These are phyloP conservation scores for Eudorina sp. DNA, from an alignment of 139 green algal genomes.

Conservation along the genomic window DNA sequence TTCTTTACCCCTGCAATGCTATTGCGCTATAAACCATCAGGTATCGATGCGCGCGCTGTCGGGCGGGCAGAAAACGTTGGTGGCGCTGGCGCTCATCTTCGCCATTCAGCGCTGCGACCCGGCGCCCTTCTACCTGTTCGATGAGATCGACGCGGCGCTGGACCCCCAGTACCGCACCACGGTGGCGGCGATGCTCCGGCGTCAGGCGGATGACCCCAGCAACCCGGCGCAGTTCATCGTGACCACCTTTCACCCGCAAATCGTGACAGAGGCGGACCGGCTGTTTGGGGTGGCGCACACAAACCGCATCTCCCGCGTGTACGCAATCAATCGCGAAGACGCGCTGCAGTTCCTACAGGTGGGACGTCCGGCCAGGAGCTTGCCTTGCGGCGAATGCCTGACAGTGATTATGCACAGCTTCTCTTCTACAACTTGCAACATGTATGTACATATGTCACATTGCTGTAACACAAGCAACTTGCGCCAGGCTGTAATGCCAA, in stretches of 20 bases:
- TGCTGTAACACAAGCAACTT: too few species aligned
- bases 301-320: conserved; percentile 77
- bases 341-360: conserved; percentile 87
- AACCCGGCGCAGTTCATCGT: conserved; percentile 96
- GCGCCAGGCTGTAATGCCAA: too few species aligned
- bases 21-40: too few species aligned
- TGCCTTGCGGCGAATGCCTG: background rate
- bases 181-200: conserved; percentile 87
- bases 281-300: conserved; percentile 93
- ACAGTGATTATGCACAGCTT: background rate
- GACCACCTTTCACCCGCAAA: conserved; percentile 97
- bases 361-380: background rate
- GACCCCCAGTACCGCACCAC: conserved; percentile 91
- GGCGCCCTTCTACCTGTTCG: conserved; percentile 99
- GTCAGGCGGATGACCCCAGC: conserved; percentile 76
- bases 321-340: conserved; percentile 74
- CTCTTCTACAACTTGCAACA: background rate
- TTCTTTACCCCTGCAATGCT: too few species aligned
- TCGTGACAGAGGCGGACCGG: conserved; percentile 86
- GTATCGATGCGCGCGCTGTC: conserved; percentile 73
- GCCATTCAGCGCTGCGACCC: conserved; percentile 98
- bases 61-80: conserved; percentile 98
- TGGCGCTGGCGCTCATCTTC: conserved; percentile 98
- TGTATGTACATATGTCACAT: background rate
- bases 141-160: conserved; percentile 99